Percentiles rank a stretch among this genome's conserved stretches.
Conservation (phyloP, 768 basidiomycete genomes). For the Obba rivulosa region DNA sequence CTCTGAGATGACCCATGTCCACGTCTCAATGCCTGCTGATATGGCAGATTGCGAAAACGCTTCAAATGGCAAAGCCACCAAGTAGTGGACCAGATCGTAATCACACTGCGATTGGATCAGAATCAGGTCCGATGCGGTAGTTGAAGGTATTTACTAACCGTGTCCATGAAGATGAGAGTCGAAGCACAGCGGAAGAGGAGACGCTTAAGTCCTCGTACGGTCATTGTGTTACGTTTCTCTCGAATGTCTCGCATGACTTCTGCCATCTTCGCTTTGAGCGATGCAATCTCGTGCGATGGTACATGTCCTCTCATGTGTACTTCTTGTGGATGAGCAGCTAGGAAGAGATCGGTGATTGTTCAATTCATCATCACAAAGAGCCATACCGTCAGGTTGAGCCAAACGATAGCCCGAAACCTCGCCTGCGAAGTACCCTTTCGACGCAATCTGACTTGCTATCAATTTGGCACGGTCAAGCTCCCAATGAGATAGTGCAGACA, state of each 20-base stretch:
- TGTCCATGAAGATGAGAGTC: constrained; percentile 61
- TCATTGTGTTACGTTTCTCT: constrained; percentile 66
- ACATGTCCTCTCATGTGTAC: constrained; percentile 34
- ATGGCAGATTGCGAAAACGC: constrained; percentile 85
- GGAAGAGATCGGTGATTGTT: neutral
- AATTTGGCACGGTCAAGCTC: constrained; percentile 78
- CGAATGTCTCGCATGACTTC: constrained; percentile 63
- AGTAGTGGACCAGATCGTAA: constrained; percentile 76
- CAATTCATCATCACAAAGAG: neutral
- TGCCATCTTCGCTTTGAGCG: constrained; percentile 63
- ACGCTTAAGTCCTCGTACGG: constrained; percentile 77
- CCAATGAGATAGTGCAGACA: constrained; percentile 53
- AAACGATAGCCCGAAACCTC: constrained; percentile 79
- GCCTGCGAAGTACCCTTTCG: constrained; percentile 86
- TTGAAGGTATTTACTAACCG: constrained; percentile 33
- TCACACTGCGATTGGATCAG: constrained; percentile 54
- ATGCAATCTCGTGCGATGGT: constrained; percentile 55
- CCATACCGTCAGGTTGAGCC: constrained; percentile 55
- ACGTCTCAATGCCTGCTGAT: constrained; percentile 84
- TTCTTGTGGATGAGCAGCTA: neutral
- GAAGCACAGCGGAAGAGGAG: constrained; percentile 86
- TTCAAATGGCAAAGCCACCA: constrained; percentile 85
- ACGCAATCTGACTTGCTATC: constrained; percentile 80
- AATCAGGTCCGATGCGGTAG: neutral
- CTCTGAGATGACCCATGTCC: constrained; percentile 94